A percentile compares a stretch with the other conserved stretches of the same genome.
These are phyloP conservation scores for Rhytidhysteron rufulum DNA, from an alignment of 2,329 filamentous ascomycete genomes.

Conservation along the genomic window DNA sequence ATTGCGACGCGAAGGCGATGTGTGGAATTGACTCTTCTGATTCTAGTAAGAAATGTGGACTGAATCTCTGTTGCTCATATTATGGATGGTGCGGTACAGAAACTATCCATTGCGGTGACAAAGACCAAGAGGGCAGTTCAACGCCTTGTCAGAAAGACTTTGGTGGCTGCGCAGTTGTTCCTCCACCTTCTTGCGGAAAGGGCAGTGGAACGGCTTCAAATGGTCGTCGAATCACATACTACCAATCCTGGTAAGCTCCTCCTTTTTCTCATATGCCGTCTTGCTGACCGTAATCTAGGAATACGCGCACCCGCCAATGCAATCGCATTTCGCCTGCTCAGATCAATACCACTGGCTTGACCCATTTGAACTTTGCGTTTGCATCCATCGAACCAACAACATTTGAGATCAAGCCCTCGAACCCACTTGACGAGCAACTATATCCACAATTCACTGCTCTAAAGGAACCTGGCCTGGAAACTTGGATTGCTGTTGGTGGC, in stretches of 20 bases:
- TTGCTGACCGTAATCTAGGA: not conserved
- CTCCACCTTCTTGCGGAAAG: slow-evolving; percentile 19
- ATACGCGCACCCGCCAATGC: slow-evolving; percentile 19
- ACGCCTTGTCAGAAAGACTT: slow-evolving; percentile 33
- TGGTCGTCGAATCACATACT: slow-evolving; percentile 36
- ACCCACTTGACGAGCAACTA: slow-evolving; percentile 14
- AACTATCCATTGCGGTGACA: slow-evolving; percentile 16
- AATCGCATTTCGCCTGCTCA: slow-evolving; percentile 26
- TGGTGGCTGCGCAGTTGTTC: slow-evolving; percentile 27
- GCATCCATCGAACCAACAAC: slow-evolving; percentile 15
- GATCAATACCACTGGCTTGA: slow-evolving; percentile 29
- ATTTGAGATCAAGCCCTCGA: slow-evolving; percentile 18
- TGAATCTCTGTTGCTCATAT: slow-evolving; percentile 26
- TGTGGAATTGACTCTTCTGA: slow-evolving; percentile 22
- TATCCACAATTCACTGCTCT: slow-evolving; percentile 23
- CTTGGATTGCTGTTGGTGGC: slow-evolving; percentile 29
- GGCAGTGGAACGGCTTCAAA: slow-evolving; percentile 14
- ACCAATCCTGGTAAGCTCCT: slow-evolving; percentile 24
- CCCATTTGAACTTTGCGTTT: slow-evolving; percentile 33
- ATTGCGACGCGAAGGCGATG: slow-evolving; percentile 26
- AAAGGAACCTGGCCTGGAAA: slow-evolving; percentile 16
- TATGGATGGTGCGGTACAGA: slow-evolving; percentile 15
- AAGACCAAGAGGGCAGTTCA: slow-evolving; percentile 12
- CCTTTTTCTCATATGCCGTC: slow-evolving; percentile 3
- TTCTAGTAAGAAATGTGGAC: slow-evolving; percentile 16